Percentiles rank a stretch among this genome's conserved stretches.
phyloP scores from a whole-genome alignment of 2,329 filamentous ascomycete species.

The Microascus cirrosus region DNA sequence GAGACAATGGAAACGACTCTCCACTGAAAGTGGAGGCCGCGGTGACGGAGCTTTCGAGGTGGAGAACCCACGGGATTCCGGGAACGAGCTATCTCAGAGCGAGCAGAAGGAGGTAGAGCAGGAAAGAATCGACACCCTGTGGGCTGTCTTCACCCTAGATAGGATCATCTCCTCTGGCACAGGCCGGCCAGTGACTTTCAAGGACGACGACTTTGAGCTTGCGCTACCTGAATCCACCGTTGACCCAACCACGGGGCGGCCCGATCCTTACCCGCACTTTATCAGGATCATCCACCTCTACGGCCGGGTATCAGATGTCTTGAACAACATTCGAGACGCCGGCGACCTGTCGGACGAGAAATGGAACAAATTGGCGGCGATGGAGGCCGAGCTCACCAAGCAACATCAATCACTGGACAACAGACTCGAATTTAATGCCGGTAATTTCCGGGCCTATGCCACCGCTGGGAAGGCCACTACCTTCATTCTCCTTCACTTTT shows the following conservation, averaged over 20 bases:
- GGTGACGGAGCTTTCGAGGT: conserved; percentile 31
- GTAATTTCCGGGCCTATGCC: conserved; percentile 79
- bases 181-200: conserved; percentile 70
- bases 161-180: conserved; percentile 81
- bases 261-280: conserved; percentile 67
- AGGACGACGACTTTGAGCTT: conserved; percentile 77
- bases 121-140: conserved; percentile 78
- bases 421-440: conserved; percentile 69
- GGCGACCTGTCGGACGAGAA: conserved; percentile 67
- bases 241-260: conserved; percentile 54
- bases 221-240: conserved; percentile 45
- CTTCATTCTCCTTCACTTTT: conserved; percentile 78
- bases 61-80: conserved; percentile 16
- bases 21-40: conserved; percentile 15
- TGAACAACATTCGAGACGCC: conserved; percentile 68
- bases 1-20: conserved; percentile 25
- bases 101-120: conserved; percentile 61
- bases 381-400: conserved; percentile 68
- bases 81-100: conserved; percentile 21
- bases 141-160: conserved; percentile 82
- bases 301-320: conserved; percentile 69
- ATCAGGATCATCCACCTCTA: conserved; percentile 81
- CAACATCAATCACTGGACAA: conserved; percentile 63
- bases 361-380: conserved; percentile 58
- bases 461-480: conserved; percentile 73